A percentile compares a stretch with the other conserved stretches of the same genome.
Conservation (phyloP, 495 filamentous ascomycete genomes). For the Aspergillus coremiiformis region DNA sequence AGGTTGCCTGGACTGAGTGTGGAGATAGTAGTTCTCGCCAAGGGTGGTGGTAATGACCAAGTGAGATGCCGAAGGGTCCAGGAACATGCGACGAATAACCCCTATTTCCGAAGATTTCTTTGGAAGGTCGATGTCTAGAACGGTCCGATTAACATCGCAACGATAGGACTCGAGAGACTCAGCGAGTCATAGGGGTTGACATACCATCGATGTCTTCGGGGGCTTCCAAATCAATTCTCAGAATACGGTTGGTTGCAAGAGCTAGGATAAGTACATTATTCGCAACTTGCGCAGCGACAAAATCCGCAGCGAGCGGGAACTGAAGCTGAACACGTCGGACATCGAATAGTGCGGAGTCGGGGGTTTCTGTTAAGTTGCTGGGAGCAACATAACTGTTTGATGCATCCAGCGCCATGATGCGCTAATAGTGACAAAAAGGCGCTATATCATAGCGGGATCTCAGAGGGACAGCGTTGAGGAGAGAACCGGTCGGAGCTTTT, state of each 20-base stretch:
- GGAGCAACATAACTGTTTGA: constrained; percentile 49
- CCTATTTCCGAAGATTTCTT: constrained; percentile 87
- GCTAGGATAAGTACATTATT: constrained; percentile 95
- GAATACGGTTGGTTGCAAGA: constrained; percentile 76
- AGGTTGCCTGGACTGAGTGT: constrained; percentile 84
- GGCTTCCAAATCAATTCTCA: constrained; percentile 88
- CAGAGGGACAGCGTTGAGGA: not conserved
- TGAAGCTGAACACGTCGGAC: constrained; percentile 84
- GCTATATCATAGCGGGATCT: constrained; percentile 31
- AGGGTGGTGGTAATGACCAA: constrained; percentile 83
- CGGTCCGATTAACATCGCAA: constrained; percentile 13
- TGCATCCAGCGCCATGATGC: constrained; percentile 48
- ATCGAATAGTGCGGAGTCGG: constrained; percentile 65
- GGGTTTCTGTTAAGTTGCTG: constrained; percentile 49
- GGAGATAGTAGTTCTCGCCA: constrained; percentile 95
- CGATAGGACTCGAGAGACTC: not conserved
- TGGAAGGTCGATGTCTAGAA: constrained; percentile 87
- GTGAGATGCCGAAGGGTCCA: constrained; percentile 94
- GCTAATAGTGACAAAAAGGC: constrained; percentile 17
- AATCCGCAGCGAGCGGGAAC: constrained; percentile 85
- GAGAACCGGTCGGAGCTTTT: constrained; percentile 8
- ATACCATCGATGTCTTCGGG: constrained; percentile 92
- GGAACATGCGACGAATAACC: constrained; percentile 88
- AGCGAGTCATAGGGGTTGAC: constrained; percentile 3
- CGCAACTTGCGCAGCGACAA: constrained; percentile 91